Evolutionary conservation across 2,329 filamentous ascomycete genomes (phyloP), one percentile per base, ranked within the genome.

Genomic region (Annulohypoxylon truncatum): DNA sequence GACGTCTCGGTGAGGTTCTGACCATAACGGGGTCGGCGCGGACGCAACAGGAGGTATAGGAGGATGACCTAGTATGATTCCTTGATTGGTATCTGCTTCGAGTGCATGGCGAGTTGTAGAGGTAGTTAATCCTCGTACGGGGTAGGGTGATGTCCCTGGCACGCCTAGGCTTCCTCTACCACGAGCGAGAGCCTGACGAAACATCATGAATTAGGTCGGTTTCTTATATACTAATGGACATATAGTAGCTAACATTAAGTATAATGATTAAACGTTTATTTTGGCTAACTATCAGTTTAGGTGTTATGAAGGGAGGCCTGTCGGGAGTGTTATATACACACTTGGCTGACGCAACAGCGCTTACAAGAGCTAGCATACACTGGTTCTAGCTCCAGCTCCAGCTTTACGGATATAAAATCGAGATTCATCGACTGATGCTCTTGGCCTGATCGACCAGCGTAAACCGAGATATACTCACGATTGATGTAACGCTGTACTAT

Each of bases 111-210:
- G 60, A 26, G 38, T 15, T 38, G 52, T 8, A 10, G 15, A 10
- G 20, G 52, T 53, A 24, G 60, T 40, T 26, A 60, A 33, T 20
- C 13, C 54, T 38, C 57, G 54, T 50, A 22, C 10, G n/a, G 33
- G 8, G 10, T 13, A 38, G 15, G 42, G 20, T 24, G 42, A 31
- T 38, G n/a, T 40, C 9, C 8, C 20, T 3, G 15, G 15, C 38
- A 47, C n/a, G 7, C 22, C 18, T 5, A 12, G 13, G 3, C 4
- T 12, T 12, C 57, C 38, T 40, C 22, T 56, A 15, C 31, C 13
- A 13, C 28, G 50, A 10, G 22, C 10, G 12, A 62, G 44, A 20
- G 26, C 29, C 26, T 38, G 53, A 8, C 31, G 31, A 18, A 60
- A 4, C 67, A 69, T 67, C 8, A 10, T 61, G 3, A n/a, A 10